Base-by-base conservation (phyloP, 1,284 basidiomycete genomes). In the Lentinus polychrous region DNA sequence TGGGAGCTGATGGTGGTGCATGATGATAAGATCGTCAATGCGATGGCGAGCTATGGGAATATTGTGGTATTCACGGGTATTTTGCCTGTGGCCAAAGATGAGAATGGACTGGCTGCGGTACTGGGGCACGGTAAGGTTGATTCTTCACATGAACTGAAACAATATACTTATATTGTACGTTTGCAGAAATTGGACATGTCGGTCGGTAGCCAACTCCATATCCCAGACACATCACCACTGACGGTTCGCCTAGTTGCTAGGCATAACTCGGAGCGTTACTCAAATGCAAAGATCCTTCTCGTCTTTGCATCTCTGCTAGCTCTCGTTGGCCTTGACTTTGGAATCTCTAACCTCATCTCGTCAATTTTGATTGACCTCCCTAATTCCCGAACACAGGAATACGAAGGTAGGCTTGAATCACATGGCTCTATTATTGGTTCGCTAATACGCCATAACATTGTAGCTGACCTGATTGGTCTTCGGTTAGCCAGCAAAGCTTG, bases 51-150 rank as follows among this genome's bases (percentile, higher is more conserved):
- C 1, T 88, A 86, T 34, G 87, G 87, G 3, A 81, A 81, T 55
- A 86, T 96, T 54, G 80, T 94, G 45, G 89, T 97, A 2, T 96
- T 91, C 57, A 92, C 89, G 0, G 94, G 94, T 0, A 91, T 97
- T 44, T 65, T 97, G 7, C 91, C 90, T 0, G 70, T 94, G 4
- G 85, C 83, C 43, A 71, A 71, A 52, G 83, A 92, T 53, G 87
- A 93, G 54, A 77, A 87, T 53, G 93, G 92, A 0, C 68, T 98
- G 0, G 91, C 94, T 1, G 86, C 87, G 6, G 85, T 97, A 1
- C 68, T 97, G 1, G 82, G 90, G 1, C 94, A 97, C 65, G 91
- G 91, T 84, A 52, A 41, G 75, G 17, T 6, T 3, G n/a, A 10
- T 10, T 5, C 10, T 10, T 27, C 27, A 27, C 27, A 27, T 7